Evolutionary conservation across 305 asterid species (phyloP).

Genomic region (Fraxinus dipetala): DNA sequence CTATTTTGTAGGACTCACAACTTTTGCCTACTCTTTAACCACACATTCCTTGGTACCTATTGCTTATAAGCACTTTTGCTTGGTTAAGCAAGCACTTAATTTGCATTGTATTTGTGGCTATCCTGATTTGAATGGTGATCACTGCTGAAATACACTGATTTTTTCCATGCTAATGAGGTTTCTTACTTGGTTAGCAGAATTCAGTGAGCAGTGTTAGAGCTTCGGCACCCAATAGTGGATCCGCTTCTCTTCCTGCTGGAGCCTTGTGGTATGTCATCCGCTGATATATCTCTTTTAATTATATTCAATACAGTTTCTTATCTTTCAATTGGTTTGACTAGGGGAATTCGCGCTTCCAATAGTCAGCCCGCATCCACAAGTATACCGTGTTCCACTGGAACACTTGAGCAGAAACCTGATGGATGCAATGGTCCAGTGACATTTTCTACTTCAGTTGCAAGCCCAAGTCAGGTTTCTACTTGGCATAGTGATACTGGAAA

Average conservation of each 20-base stretch:
- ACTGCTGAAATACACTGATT: neutral
- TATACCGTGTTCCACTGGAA: conserved; percentile 41
- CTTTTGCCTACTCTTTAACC: neutral
- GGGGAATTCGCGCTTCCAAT: conserved; percentile 75
- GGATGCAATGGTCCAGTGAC: conserved; percentile 34
- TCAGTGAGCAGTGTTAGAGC: conserved; percentile 42
- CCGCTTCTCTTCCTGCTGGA: conserved; percentile 86
- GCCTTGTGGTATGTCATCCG: conserved; percentile 69
- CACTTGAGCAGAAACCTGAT: conserved; percentile 47
- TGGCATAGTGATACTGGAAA: conserved; percentile 38
- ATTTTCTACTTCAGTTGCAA: conserved; percentile 47
- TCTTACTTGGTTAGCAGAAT: conserved; percentile 39
- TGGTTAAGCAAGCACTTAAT: neutral
- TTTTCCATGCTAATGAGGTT: neutral
- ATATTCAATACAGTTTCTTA: conserved; percentile 19
- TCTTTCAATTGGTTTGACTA: conserved; percentile 23
- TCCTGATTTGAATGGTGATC: neutral
- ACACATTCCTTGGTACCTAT: neutral
- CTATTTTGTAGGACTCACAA: neutral
- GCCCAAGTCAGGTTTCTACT: conserved; percentile 41
- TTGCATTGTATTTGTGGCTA: neutral
- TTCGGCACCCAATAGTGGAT: conserved; percentile 84
- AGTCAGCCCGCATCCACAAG: conserved; percentile 45
- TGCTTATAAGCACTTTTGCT: neutral
- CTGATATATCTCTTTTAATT: conserved; percentile 15